Percentiles rank a stretch among this genome's conserved stretches.
Evolutionary conservation across 2,329 filamentous ascomycete species (phyloP).

Genomic region (Leptosphaerulina australis): DNA sequence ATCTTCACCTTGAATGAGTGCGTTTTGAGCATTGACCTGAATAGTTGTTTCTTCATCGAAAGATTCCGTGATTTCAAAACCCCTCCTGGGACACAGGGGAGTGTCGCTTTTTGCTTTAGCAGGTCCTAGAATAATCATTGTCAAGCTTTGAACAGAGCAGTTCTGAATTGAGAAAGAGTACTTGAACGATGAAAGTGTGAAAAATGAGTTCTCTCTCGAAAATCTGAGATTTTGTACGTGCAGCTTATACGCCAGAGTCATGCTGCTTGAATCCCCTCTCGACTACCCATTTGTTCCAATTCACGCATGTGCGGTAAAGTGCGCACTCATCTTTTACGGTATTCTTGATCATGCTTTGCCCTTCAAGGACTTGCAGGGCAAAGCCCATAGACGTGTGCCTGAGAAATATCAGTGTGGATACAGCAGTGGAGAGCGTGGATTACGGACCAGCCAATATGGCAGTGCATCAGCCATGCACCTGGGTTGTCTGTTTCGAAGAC

Average conservation of each 20-base stretch:
- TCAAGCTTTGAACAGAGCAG: constrained; percentile 1
- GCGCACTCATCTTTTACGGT: constrained; percentile 24
- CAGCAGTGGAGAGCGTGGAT: constrained; percentile 10
- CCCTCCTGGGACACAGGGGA: too few relatives aligned
- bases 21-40: too few relatives aligned
- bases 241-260: constrained; percentile 28
- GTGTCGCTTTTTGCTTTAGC: too few relatives aligned
- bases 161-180: neutral
- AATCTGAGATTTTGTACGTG: neutral
- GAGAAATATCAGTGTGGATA: too few relatives aligned
- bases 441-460: constrained; percentile 44
- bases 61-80: too few relatives aligned
- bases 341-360: constrained; percentile 32
- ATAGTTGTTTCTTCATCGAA: too few relatives aligned
- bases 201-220: neutral
- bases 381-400: constrained; percentile 63
- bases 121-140: too few relatives aligned
- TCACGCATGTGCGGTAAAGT: constrained; percentile 26
- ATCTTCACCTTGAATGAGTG: too few relatives aligned
- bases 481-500: constrained; percentile 61
- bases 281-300: constrained; percentile 30
- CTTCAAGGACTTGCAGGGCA: constrained; percentile 59
- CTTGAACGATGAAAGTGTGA: neutral
- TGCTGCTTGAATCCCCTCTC: constrained; percentile 24
- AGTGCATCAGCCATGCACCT: constrained; percentile 49